Base-by-base conservation (phyloP, 1,284 basidiomycete species). In the Gomphus sp. region DNA sequence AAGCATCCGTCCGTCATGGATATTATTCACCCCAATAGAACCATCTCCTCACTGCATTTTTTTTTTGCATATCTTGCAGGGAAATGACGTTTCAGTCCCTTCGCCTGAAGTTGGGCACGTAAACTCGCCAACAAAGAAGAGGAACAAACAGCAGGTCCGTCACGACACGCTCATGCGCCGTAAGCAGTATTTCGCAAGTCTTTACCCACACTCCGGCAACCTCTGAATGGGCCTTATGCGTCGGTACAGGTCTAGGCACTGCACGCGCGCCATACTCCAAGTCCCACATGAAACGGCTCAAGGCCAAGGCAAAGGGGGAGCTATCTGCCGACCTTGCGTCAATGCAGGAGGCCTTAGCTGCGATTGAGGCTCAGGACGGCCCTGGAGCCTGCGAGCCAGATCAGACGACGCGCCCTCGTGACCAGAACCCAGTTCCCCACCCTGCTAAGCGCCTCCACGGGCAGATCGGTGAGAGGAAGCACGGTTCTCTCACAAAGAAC, bases 401-500 rank as follows among this genome's bases (percentile, higher is more conserved):
- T 49, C 57, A 43, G 62, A 69, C 62, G 6, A 12, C 18, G 52
- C 3, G 36, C 9, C 5, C 49, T 4, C 36, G 18, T 53, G 16
- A 25, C 61, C 41, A 67, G 58, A 51, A 52, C 62, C 34, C 69
- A 3, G 1, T 47, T 47, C 11, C 68, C 55, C 12, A 9, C 12
- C 36, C 12, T 37, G 59, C 64, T 11, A 73, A 74, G 62, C 67
- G 71, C 34, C 57, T 14, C 50, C 37, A 7, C 11, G 79, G 81
- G 3, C 80, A 79, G 65, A 90, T 92, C 64, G 89, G 88, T 8
- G 79, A 85, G 69, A 83, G 88, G 4, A 86, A 81, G 65, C 75
- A 75, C 25, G 69, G 70, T 0, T 76, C 87, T 18, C 75, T 92
- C 28, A 82, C 79, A 56, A 79, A 81, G 64, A 71, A 77, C 14